These are phyloP conservation scores for Tuber magnatum DNA, from an alignment of 495 filamentous ascomycete species.

Conservation along the genomic window DNA sequence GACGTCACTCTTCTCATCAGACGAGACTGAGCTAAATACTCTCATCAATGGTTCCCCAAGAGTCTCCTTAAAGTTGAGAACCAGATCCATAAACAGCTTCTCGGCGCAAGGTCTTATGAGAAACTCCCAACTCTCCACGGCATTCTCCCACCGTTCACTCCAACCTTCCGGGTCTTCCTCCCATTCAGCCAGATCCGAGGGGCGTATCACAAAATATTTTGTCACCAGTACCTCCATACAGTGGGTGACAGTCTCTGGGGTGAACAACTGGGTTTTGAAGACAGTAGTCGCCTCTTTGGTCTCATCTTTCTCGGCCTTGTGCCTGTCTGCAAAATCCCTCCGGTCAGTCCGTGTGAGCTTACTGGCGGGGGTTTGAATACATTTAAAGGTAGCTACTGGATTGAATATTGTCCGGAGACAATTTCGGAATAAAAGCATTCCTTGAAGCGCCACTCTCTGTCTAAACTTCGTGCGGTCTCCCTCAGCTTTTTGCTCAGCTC, in stretches of 20 bases:
- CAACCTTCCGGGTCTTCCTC: conserved; percentile 87
- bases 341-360: conserved; percentile 10
- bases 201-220: conserved; percentile 80
- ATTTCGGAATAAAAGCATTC: conserved; percentile 71
- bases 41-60: conserved; percentile 66
- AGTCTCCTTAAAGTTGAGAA: conserved; percentile 74
- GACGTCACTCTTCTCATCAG: conserved; percentile 61
- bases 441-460: conserved; percentile 72
- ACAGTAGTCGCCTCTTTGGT: conserved; percentile 53
- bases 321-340: conserved; percentile 47
- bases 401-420: conserved; percentile 77
- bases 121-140: conserved; percentile 76
- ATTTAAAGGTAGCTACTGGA: conserved; percentile 72
- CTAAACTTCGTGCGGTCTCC: conserved; percentile 51
- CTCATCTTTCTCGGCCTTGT: conserved; percentile 48
- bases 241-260: conserved; percentile 62
- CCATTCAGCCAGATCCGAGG: conserved; percentile 79
- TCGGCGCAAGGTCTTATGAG: conserved; percentile 83
- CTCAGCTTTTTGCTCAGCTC: conserved; percentile 43
- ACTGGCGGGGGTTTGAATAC: conserved; percentile 14
- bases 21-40: conserved; percentile 68
- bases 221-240: conserved; percentile 78
- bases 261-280: conserved; percentile 62
- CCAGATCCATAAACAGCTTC: conserved; percentile 84
- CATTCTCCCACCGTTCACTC: conserved; percentile 74